phyloP scores from a whole-genome alignment of 345 rosid species.

The Hibiscus tridactylites region DNA sequence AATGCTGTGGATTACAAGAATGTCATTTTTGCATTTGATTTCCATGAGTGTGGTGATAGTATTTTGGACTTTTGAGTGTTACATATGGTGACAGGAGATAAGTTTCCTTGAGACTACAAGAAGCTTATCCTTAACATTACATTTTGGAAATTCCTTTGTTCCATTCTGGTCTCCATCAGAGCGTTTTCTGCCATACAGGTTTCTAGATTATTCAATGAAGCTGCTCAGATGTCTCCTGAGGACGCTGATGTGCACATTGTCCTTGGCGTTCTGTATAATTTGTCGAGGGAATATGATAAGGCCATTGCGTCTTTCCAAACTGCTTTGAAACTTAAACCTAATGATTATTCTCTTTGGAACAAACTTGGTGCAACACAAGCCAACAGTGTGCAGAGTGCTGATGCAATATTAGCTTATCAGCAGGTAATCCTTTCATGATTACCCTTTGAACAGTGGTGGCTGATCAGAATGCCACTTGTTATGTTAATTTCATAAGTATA shows the following conservation, averaged over 20 bases:
- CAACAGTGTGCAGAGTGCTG: conserved; percentile 96
- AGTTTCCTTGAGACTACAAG: neutral
- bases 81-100: neutral
- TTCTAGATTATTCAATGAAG: conserved; percentile 74
- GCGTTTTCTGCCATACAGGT: conserved; percentile 36
- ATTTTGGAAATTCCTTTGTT: neutral
- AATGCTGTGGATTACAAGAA: neutral
- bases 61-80: neutral
- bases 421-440: conserved; percentile 35
- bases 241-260: conserved; percentile 97
- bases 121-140: neutral
- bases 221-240: conserved; percentile 82
- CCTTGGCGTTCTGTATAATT: conserved; percentile 83
- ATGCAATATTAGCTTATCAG: conserved; percentile 72
- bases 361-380: conserved; percentile 99
- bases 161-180: conserved; percentile 4
- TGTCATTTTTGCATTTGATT: neutral
- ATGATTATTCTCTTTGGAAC: conserved; percentile 98
- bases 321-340: conserved; percentile 84
- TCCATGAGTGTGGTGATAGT: neutral
- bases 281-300: conserved; percentile 87
- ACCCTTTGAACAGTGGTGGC: neutral
- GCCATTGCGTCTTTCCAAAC: conserved; percentile 76
- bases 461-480: neutral
- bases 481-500: neutral